Evolutionary conservation across 2,329 filamentous ascomycete genomes (phyloP).

Genomic region (Emergomyces orientalis): DNA sequence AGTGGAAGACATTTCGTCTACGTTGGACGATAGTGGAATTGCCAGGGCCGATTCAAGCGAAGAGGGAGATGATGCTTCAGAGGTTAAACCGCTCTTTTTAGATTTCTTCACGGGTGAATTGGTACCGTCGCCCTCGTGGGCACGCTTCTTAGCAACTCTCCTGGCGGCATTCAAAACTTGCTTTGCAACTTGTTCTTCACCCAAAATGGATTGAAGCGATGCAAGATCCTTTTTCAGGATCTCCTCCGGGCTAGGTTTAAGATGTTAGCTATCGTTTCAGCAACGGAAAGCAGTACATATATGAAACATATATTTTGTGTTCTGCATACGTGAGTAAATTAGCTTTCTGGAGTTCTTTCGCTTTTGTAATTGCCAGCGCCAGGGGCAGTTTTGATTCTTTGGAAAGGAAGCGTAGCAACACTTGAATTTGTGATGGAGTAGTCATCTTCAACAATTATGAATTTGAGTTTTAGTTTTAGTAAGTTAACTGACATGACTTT

Average conservation of each 20-base stretch:
- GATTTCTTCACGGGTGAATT: conserved; percentile 33
- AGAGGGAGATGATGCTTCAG: conserved; percentile 19
- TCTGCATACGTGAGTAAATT: conserved; percentile 34
- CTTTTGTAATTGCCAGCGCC: conserved; percentile 45
- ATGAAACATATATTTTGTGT: conserved; percentile 12
- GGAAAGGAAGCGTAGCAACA: conserved; percentile 48
- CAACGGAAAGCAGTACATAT: conserved; percentile 8
- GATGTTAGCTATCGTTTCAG: background rate
- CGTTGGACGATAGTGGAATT: conserved; percentile 30
- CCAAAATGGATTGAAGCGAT: conserved; percentile 36
- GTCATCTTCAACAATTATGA: conserved; percentile 13
- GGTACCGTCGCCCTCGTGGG: conserved; percentile 26
- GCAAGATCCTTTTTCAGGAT: conserved; percentile 42
- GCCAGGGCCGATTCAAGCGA: conserved; percentile 28
- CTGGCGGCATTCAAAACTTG: conserved; percentile 51
- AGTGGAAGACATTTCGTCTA: conserved; percentile 50
- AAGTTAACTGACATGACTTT: background rate
- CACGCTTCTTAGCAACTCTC: conserved; percentile 47
- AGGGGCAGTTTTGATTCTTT: conserved; percentile 50
- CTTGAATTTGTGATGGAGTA: conserved; percentile 28
- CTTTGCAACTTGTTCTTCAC: conserved; percentile 48
- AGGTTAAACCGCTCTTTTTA: conserved; percentile 16
- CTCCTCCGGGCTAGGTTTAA: conserved; percentile 31
- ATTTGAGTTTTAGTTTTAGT: conserved; percentile 2
- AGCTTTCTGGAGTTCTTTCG: conserved; percentile 45